A percentile compares a stretch with the other conserved stretches of the same genome.
phyloP scores from a whole-genome alignment of 495 filamentous ascomycete species.

The Jackrogersella minutella region DNA sequence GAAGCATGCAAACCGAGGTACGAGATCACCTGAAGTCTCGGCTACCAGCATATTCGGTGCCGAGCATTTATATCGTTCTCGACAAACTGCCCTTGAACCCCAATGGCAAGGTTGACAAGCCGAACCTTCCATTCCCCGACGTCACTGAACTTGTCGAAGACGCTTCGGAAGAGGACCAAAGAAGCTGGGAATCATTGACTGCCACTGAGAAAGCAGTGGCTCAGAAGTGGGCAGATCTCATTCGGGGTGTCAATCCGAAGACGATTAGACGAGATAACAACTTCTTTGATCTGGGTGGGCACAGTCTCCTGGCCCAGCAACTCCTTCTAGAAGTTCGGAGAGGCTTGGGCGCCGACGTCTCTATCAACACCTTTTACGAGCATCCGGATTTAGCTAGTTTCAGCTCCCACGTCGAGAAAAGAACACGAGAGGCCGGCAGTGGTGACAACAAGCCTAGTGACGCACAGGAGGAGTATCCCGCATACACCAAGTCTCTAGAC shows the following conservation, averaged over 20 bases:
- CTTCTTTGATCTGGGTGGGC: slow-evolving; percentile 91
- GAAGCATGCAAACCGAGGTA: slow-evolving; percentile 75
- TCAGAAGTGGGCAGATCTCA: slow-evolving; percentile 54
- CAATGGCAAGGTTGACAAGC: slow-evolving; percentile 94
- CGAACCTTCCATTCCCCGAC: slow-evolving; percentile 90
- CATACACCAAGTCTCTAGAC: slow-evolving; percentile 68
- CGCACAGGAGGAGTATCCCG: slow-evolving; percentile 67
- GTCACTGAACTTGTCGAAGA: slow-evolving; percentile 58
- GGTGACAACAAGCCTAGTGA: slow-evolving; percentile 49
- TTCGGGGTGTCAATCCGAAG: slow-evolving; percentile 63
- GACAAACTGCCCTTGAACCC: slow-evolving; percentile 87
- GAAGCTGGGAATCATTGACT: slow-evolving; percentile 69
- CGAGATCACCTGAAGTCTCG: slow-evolving; percentile 77
- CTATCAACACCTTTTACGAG: slow-evolving; percentile 79
- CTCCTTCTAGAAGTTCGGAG: slow-evolving; percentile 74
- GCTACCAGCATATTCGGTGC: slow-evolving; percentile 83
- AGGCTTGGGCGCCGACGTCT: slow-evolving; percentile 70
- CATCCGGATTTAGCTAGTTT: slow-evolving; percentile 78
- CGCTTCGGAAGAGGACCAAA: slow-evolving; percentile 72
- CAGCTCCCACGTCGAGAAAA: slow-evolving; percentile 73
- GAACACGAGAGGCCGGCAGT: slow-evolving; percentile 40
- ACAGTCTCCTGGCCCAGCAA: slow-evolving; percentile 86
- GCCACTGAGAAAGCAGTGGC: slow-evolving; percentile 51
- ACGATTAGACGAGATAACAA: slow-evolving; percentile 70
- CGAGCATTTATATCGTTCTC: slow-evolving; percentile 78